These are phyloP conservation scores for Hansenula anomala DNA, from an alignment of 1,139 yeast genomes.

Conservation along the genomic window DNA sequence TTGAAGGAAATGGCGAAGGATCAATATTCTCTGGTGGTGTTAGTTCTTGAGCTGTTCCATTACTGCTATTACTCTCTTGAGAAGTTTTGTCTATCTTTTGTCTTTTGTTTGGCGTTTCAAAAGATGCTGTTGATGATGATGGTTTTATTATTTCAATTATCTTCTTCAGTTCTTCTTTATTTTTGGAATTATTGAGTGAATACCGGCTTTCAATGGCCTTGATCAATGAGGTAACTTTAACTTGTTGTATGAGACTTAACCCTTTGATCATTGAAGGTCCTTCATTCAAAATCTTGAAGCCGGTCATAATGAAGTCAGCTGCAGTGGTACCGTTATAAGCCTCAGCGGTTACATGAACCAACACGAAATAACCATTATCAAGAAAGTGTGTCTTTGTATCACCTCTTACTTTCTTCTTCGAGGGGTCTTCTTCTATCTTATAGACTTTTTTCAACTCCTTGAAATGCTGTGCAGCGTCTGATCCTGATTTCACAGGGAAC, in stretches of 20 bases:
- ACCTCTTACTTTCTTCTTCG: background rate
- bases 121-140: too few species aligned
- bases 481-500: background rate
- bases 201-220: conserved; percentile 1
- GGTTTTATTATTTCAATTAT: too few species aligned
- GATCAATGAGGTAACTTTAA: conserved; percentile 6
- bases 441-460: background rate
- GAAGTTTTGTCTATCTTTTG: too few species aligned
- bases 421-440: background rate
- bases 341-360: conserved; percentile 3
- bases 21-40: too few species aligned
- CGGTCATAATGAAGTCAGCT: conserved; percentile 1
- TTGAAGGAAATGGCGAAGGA: too few species aligned
- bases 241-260: conserved; percentile 2
- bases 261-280: conserved; percentile 4
- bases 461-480: background rate
- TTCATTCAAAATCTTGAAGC: conserved; percentile 6
- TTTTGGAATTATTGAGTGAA: background rate
- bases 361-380: conserved; percentile 1
- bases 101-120: too few species aligned
- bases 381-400: background rate
- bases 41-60: too few species aligned
- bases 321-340: conserved; percentile 4
- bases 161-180: background rate
- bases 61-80: too few species aligned